Evolutionary conservation across 352 stramenopile genomes (phyloP).

Genomic region (Plasmopara viticola): DNA sequence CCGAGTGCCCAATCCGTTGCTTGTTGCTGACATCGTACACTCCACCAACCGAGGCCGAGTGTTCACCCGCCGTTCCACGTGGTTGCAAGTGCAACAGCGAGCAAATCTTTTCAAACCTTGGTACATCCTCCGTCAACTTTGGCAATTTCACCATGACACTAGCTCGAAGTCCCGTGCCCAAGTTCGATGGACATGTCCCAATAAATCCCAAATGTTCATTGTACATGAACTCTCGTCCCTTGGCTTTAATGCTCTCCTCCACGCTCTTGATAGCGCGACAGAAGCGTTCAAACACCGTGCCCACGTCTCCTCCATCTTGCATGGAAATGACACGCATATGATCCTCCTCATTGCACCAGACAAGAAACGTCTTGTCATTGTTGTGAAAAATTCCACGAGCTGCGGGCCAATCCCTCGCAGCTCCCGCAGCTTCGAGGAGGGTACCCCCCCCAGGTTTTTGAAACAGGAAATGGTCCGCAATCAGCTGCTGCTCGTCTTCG

Average conservation of each 20-base stretch:
- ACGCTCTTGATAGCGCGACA: conserved; percentile 47
- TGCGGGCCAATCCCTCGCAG: conserved; percentile 82
- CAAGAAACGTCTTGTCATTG: conserved; percentile 78
- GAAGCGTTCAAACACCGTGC: conserved; percentile 86
- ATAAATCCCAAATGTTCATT: conserved; percentile 64
- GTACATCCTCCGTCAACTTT: conserved; percentile 47
- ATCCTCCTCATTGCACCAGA: conserved; percentile 77
- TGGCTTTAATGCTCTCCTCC: conserved; percentile 47
- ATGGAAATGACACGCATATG: conserved; percentile 81
- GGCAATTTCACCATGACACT: conserved; percentile 72
- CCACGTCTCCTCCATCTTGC: conserved; percentile 77
- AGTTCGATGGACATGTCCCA: conserved; percentile 63
- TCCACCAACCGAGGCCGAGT: conserved; percentile 52
- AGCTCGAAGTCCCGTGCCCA: conserved; percentile 56
- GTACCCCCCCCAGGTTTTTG: conserved; percentile 82
- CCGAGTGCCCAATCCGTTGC: conserved; percentile 78
- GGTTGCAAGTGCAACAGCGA: conserved; percentile 55
- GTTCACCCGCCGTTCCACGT: conserved; percentile 54
- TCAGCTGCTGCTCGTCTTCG: conserved; percentile 79
- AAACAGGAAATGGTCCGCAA: conserved; percentile 85
- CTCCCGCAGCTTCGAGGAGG: conserved; percentile 60
- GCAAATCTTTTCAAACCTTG: conserved; percentile 58
- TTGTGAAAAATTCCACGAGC: conserved; percentile 87
- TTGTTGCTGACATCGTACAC: conserved; percentile 90
- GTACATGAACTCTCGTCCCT: conserved; percentile 65